phyloP scores from a whole-genome alignment of 805 yeast genomes.

The Pichia eremophila region DNA sequence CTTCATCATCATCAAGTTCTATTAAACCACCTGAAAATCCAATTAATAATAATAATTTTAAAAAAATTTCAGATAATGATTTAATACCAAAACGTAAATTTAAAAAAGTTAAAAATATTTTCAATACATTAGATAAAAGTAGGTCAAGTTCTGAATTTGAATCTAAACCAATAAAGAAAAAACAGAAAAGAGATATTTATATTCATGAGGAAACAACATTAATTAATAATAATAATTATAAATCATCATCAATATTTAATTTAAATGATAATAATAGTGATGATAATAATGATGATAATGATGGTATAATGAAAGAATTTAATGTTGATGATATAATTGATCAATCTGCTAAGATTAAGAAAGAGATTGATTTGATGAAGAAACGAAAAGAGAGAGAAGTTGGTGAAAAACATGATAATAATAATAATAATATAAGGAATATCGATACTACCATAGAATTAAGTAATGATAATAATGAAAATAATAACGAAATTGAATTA shows the following conservation, averaged over 20 bases:
- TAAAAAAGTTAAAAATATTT: too few relatives aligned
- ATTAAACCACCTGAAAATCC: neutral
- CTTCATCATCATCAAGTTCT: neutral
- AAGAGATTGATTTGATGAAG: neutral
- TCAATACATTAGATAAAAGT: neutral
- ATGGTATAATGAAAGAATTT: conserved; percentile 4
- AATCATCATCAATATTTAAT: too few relatives aligned
- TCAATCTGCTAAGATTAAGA: neutral
- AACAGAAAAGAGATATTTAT: neutral
- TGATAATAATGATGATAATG: neutral
- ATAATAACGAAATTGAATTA: neutral
- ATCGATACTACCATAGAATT: too few relatives aligned
- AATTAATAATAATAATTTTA: too few relatives aligned
- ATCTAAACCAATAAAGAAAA: too few relatives aligned
- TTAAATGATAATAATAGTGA: neutral
- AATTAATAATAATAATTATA: too few relatives aligned
- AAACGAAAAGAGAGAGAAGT: too few relatives aligned
- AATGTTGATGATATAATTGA: conserved; percentile 1
- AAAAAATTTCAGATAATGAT: neutral
- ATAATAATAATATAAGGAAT: too few relatives aligned
- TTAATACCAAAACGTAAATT: neutral
- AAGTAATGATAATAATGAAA: neutral
- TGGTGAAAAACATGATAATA: too few relatives aligned
- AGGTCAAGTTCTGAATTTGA: too few relatives aligned
- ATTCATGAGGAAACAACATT: neutral